Base-by-base conservation (phyloP, 129 eudicot genomes). In the Chrysanthemum makinoi region DNA sequence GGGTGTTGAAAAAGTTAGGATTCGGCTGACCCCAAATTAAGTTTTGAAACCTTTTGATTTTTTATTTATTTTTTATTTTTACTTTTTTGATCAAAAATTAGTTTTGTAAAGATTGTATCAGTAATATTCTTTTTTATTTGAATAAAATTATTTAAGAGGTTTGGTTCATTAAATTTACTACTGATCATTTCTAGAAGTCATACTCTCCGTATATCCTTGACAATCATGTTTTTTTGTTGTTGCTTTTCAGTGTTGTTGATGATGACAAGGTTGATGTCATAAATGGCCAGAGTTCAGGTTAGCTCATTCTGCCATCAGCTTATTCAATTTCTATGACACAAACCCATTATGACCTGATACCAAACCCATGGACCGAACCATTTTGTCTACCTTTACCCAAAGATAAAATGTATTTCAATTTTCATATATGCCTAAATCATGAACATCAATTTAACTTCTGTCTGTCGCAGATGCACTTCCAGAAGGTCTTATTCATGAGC, bases 241-340 rank as follows among this genome's bases (percentile, higher is more conserved):
- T 60, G 39, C 60, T 72, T 78, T 86, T 81, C 98, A 93, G 96
- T 74, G 98, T 93, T 64, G 91, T 87, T 52, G 96, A 89, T 82
- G 98, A 89, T 68, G 68, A 55, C 5, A 84, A 83, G 66, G 78
- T 68, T 57, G 86, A 79, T 50, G 73, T 30, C 65, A 51, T 77
- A 39, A 76, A 67, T 70, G 62, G 65, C 35, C 77, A 66, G 69
- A 80, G 64, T 76, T 82, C 90, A 87, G 96, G 98, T 93, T 35
- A 70, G 75, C 65, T 54, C n/a, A 22, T 20, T 68, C 60, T 51
- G 11, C 13, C 17, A 30, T 72, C 57, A 61, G 18, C 47, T 49
- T 35, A 26, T 72, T 9, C 39, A 30, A 70, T 39, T 51, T 49
- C 16, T 56, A 44, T 35, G 43, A 35, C 43, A 33, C 39, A 35